These are phyloP conservation scores for Tolypocladium album DNA, from an alignment of 2,329 filamentous ascomycete species.

Conservation along the genomic window DNA sequence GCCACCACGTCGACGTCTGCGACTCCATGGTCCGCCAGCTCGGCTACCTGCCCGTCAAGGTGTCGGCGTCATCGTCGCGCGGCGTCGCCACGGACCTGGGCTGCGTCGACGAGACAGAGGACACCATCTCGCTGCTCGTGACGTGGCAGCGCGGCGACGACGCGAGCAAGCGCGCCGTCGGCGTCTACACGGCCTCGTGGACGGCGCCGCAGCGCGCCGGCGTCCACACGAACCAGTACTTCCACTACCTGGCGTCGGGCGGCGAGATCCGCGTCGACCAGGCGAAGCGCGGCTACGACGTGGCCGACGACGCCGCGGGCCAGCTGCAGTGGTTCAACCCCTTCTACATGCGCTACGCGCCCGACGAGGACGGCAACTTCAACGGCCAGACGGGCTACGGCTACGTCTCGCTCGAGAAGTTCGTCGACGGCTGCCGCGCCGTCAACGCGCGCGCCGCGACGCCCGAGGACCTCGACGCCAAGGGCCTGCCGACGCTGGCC, in stretches of 20 bases:
- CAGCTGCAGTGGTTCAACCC: constrained; percentile 83
- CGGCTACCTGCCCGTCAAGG: constrained; percentile 66
- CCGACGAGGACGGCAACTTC: constrained; percentile 92
- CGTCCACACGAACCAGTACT: constrained; percentile 95
- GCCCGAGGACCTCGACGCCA: constrained; percentile 65
- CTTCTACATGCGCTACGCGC: constrained; percentile 91
- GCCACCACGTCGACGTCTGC: constrained; percentile 85
- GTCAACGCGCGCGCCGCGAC: constrained; percentile 65
- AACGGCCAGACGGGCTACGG: constrained; percentile 84
- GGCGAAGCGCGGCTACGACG: constrained; percentile 87
- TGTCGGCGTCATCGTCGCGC: constrained; percentile 66
- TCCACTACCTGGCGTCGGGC: constrained; percentile 79
- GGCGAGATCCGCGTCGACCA: constrained; percentile 88
- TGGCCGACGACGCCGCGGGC: constrained; percentile 67
- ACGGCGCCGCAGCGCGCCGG: constrained; percentile 86
- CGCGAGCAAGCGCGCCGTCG: constrained; percentile 63
- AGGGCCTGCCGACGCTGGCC: constrained; percentile 71
- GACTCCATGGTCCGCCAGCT: constrained; percentile 74
- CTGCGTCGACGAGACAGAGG: constrained; percentile 73
- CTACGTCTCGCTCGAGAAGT: constrained; percentile 92
- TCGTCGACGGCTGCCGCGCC: constrained; percentile 74
- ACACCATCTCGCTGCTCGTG: constrained; percentile 84
- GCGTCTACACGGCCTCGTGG: constrained; percentile 90
- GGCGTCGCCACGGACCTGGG: constrained; percentile 71
- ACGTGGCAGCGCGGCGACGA: constrained; percentile 73